Base-by-base conservation (phyloP, 2,329 filamentous ascomycete species). In the Ceratocystis colombiana region DNA sequence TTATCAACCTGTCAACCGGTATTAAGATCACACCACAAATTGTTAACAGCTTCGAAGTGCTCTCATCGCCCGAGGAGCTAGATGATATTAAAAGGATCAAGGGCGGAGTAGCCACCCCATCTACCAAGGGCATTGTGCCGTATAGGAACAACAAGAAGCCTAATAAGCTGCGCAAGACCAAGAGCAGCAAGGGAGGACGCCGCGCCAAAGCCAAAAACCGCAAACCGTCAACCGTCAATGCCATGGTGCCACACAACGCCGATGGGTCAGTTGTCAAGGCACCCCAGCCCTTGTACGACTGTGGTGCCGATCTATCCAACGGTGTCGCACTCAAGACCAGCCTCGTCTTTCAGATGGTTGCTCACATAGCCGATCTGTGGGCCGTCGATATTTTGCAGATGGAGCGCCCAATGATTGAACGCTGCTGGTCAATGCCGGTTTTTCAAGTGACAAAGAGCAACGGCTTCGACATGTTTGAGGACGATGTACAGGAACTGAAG, bases 1-100 rank as follows among this genome's bases (percentile, higher is more conserved):
- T 74, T 5, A 69, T 76, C 61, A 73, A 77, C 68, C 71, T 76
- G 41, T 76, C 73, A 20, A 72, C 73, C n/a, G 76, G 76, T 7
- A 64, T 78, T 44, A 75, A 74, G 0, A 74, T 74, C 1, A 71
- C 70, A 5, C 74, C 76, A 4, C 73, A 73, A 30, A 73, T 77
- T 68, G 70, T 72, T 57, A 77, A 77, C 69, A 71, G 71, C 15
- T 74, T 78, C 68, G 70, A 69, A 8, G 10, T 59, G 12, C 28
- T 59, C 15, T 8, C 20, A 30, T 17, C 20, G 17, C 12, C 25
- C 55, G 55, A 59, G 8, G 53, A 57, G 17, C 15, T 17, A n/a
- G 17, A 59, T 1, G 25, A 28, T 10, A 53, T 10, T 70, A 75
- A 2, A 69, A 72, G 74, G 67, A 66, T 70, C 41, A 68, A 71